Base-by-base conservation (phyloP, 2,329 filamentous ascomycete genomes). In the Pestalotiopsis sp. region DNA sequence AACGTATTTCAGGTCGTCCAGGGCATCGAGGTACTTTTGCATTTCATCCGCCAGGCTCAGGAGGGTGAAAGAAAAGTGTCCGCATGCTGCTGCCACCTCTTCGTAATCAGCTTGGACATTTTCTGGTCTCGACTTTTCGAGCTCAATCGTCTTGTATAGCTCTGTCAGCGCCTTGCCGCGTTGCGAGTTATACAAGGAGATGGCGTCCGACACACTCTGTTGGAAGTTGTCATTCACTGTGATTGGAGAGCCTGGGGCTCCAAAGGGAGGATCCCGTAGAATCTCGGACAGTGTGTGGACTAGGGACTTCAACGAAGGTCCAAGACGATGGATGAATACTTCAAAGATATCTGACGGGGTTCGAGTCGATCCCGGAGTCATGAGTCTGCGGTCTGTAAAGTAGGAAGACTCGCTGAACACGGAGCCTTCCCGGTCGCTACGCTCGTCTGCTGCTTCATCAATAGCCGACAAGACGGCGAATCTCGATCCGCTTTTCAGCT, bases 21-120 rank as follows among this genome's bases (percentile, higher is more conserved):
- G 82, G 0, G 96, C 90, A 65, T 93, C 89, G 58, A 99, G 80
- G 73, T 97, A 96, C 13, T 87, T 88, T 71, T 93, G 89, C 81
- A 97, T 92, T 75, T 98, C 94, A 76, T 97, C 93, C 0, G 94
- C 94, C 75, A 98, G 95, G 72, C 96, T 92, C 70, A 96, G 88
- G 30, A 99, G 83, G 57, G 92, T 97, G 77, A 96, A 98, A 76
- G 93, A 95, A 76, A 98, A 99, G 79, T 98, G 94, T 0, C 96
- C 95, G 75, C 96, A 99, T 67, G 94, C 97, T n/a, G 96, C 95
- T 55, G 95, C 94, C 11, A 98, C 94, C 79, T 99, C 96, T 78
- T 99, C 96, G 67, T 97, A 94, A 78, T 98, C 96, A 2, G 95
- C 96, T 75, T 97, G 91, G 9, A 95, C 86, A 70, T 92, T 91